Evolutionary conservation across 805 yeast species (phyloP), one percentile per base, ranked within the genome.

Genomic region (Yamadazyma tumulicola): DNA sequence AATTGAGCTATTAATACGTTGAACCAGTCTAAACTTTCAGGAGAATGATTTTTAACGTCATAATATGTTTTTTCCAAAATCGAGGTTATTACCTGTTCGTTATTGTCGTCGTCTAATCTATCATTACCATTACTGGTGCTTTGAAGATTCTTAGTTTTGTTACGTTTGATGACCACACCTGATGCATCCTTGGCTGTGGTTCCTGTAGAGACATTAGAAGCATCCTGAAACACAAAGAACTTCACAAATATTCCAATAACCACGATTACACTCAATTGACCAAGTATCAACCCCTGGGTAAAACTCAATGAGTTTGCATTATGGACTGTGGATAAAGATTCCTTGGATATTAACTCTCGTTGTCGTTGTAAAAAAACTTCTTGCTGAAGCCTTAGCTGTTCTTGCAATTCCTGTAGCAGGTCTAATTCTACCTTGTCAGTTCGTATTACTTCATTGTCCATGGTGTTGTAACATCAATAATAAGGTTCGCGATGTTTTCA

Each of bases 21-120:
- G 57, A 93, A 87, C 98, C 98, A 93, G 56, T 93, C 98, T 41
- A 93, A 63, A 0, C 96, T 83, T 62, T 93, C 98, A 0, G 97
- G 75, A 12, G 79, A 70, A 55, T 93, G 98, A 17, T 78, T 79
- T 29, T 80, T 79, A 1, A 93, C 97, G 51, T 93, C 85, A 58
- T 93, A 93, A 53, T 87, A 87, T 0, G 97, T 88, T 49, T 88
- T 89, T 44, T 91, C 97, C 25, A 93, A 64, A 14, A 93, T 85
- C n/a, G 65, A 42, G 11, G 53, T 45, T 8, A 63, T 46, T 24
- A 51, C 54, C 6, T 55, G 45, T 9, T 42, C 38, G 14, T 39
- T 38, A 13, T 27, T 39, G n/a, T 41, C 39, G 19, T 33, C 52
- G 16, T 41, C 53, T 19, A 11, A 14, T 12, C 31, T 23, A 11